Evolutionary conservation across 495 filamentous ascomycete genomes (phyloP).

Genomic region (Elaphomyces granulatus): DNA sequence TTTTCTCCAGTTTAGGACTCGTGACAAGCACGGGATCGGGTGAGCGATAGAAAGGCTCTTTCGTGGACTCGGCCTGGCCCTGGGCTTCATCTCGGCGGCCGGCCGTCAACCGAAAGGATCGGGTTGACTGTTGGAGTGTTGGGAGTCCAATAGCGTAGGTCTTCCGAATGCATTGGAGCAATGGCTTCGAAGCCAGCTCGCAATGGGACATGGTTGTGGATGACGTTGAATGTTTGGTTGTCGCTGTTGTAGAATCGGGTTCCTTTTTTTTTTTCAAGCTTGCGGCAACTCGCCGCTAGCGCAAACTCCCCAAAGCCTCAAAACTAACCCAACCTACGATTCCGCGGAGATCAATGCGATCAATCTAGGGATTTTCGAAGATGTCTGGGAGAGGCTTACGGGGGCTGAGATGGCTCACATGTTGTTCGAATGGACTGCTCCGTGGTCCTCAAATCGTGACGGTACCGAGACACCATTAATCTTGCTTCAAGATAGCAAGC

Average conservation of each 20-base stretch:
- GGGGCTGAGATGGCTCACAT: constrained; percentile 27
- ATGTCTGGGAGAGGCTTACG: constrained; percentile 29
- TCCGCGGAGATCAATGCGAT: background rate
- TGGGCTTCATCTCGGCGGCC: constrained; percentile 26
- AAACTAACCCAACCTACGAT: background rate
- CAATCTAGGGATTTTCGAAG: constrained; percentile 6
- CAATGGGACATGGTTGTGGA: constrained; percentile 59
- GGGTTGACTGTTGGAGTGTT: constrained; percentile 21
- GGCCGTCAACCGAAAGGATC: constrained; percentile 26
- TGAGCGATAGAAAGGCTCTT: constrained; percentile 23
- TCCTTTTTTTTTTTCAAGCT: constrained; percentile 8
- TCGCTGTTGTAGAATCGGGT: constrained; percentile 3
- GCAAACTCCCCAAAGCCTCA: constrained; percentile 1
- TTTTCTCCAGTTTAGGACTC: constrained; percentile 42
- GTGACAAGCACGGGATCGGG: constrained; percentile 37
- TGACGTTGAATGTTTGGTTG: constrained; percentile 11
- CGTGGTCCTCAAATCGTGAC: constrained; percentile 32
- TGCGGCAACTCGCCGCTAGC: constrained; percentile 4
- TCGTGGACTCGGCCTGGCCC: constrained; percentile 23
- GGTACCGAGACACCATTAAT: constrained; percentile 18
- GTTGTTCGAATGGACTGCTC: constrained; percentile 29
- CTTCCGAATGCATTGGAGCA: constrained; percentile 48
- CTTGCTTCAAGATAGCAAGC: constrained; percentile 4
- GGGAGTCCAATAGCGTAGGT: constrained; percentile 22
- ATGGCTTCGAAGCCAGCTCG: constrained; percentile 51